A percentile compares a stretch with the other conserved stretches of the same genome.
These are phyloP conservation scores for Amanita subjunquillea DNA, from an alignment of 768 basidiomycete genomes.

Conservation along the genomic window DNA sequence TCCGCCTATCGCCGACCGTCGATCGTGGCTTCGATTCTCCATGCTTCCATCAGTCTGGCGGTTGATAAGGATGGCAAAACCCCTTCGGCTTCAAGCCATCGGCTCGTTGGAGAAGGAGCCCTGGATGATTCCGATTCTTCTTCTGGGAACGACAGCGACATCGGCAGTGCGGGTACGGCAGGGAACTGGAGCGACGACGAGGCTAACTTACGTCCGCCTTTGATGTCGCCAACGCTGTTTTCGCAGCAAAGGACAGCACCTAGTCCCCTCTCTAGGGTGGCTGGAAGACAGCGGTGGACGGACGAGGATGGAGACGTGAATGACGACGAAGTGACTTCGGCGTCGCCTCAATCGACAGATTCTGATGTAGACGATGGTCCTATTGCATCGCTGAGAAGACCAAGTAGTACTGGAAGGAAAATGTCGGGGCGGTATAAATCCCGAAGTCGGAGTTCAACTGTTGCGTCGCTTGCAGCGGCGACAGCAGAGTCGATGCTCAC, in stretches of 20 bases:
- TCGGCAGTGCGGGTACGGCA: conserved; percentile 19
- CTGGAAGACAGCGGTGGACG: conserved; percentile 42
- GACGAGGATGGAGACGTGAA: conserved; percentile 33
- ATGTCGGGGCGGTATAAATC: conserved; percentile 23
- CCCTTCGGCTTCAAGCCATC: conserved; percentile 27
- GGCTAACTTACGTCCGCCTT: conserved; percentile 14
- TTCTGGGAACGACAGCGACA: conserved; percentile 24
- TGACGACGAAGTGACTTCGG: conserved; percentile 43
- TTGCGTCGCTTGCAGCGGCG: conserved; percentile 47
- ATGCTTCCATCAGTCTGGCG: conserved; percentile 23
- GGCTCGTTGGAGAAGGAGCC: conserved; percentile 69
- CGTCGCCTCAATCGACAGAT: conserved; percentile 60
- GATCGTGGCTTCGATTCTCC: conserved; percentile 10
- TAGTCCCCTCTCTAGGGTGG: conserved; percentile 57
- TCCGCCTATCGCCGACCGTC: conserved; percentile 11
- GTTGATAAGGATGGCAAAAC: conserved; percentile 14
- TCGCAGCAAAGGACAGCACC: conserved; percentile 29
- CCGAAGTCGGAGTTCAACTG: conserved; percentile 56
- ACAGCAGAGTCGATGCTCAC: conserved; percentile 4
- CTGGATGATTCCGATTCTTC: conserved; percentile 72
- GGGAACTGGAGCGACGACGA: conserved; percentile 28
- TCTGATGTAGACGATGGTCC: conserved; percentile 38
- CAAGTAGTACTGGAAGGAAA: conserved; percentile 22
- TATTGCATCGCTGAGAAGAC: conserved; percentile 19
- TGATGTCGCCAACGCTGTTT: conserved; percentile 24